Evolutionary conservation across 805 yeast species (phyloP).

Genomic region (Zygosaccharomyces pseudorouxii): DNA sequence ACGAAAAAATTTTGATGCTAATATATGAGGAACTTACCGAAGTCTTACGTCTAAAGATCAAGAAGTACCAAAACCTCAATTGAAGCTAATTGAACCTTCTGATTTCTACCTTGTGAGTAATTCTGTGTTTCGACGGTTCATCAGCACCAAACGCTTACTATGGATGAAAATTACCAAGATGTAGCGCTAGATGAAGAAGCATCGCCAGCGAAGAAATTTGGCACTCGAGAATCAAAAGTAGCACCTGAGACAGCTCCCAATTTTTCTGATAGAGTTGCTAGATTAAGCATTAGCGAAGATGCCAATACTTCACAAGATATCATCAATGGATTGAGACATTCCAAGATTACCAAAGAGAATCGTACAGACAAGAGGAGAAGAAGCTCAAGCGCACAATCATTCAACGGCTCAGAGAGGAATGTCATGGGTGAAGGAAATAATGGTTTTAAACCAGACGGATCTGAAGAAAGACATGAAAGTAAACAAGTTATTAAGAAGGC

Average conservation of each 20-base stretch:
- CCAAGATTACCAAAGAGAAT: slow-evolving; percentile 2
- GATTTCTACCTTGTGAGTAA: background rate
- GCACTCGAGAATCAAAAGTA: background rate
- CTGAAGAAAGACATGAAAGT: background rate
- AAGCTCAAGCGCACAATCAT: slow-evolving; percentile 28
- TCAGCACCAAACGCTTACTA: background rate
- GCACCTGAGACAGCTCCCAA: background rate
- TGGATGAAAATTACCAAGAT: background rate
- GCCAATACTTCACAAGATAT: slow-evolving; percentile 13
- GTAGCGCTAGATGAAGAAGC: background rate
- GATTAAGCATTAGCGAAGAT: slow-evolving; percentile 26
- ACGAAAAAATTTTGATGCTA: background rate
- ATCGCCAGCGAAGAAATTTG: background rate
- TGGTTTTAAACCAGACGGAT: background rate
- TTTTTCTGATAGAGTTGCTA: slow-evolving; percentile 24
- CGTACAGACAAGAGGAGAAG: slow-evolving; percentile 21
- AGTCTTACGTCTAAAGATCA: background rate
- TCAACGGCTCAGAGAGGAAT: slow-evolving; percentile 6
- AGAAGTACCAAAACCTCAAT: background rate
- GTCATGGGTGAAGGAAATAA: background rate
- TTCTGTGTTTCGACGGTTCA: background rate
- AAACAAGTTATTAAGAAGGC: background rate
- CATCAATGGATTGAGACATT: slow-evolving; percentile 7
- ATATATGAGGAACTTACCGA: background rate
- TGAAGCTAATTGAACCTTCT: background rate